Evolutionary conservation across 805 yeast genomes (phyloP).

Genomic region (Saturnispora quitensis): DNA sequence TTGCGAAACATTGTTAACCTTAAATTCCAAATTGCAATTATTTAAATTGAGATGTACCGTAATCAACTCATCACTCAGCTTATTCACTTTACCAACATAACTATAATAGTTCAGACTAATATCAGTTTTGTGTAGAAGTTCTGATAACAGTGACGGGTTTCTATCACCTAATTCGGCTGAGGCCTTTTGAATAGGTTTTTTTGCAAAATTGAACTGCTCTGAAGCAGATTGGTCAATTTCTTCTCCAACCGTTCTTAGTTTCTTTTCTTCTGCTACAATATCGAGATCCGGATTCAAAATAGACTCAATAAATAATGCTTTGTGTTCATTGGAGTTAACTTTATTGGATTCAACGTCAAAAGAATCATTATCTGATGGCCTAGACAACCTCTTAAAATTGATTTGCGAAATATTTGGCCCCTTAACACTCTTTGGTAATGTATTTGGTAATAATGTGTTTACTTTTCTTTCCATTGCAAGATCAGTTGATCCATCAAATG

Average conservation of each 20-base stretch:
- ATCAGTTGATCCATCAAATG: slow-evolving; percentile 2
- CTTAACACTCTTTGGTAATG: slow-evolving; percentile 3
- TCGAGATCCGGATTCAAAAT: neutral
- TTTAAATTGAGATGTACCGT: slow-evolving; percentile 17
- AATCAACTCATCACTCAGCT: slow-evolving; percentile 7
- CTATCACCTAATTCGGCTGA: neutral
- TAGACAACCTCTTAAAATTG: slow-evolving; percentile 13
- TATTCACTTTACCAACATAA: slow-evolving; percentile 18
- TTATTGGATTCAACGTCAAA: neutral
- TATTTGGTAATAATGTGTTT: neutral
- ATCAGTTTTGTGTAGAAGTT: slow-evolving; percentile 24
- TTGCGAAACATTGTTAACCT: slow-evolving; percentile 29
- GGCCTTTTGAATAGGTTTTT: neutral
- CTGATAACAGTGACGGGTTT: neutral
- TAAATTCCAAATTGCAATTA: slow-evolving; percentile 14
- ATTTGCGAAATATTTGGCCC: slow-evolving; percentile 14
- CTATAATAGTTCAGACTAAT: slow-evolving; percentile 36
- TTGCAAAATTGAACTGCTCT: neutral
- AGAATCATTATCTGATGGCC: slow-evolving; percentile 3
- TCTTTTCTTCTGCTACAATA: neutral
- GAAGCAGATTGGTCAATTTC: neutral
- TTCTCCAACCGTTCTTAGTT: neutral
- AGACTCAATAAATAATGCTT: neutral
- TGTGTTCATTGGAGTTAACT: neutral
- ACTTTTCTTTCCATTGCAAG: neutral